These are phyloP conservation scores for Talaromyces marneffei DNA, from an alignment of 2,329 filamentous ascomycete genomes.

Conservation along the genomic window DNA sequence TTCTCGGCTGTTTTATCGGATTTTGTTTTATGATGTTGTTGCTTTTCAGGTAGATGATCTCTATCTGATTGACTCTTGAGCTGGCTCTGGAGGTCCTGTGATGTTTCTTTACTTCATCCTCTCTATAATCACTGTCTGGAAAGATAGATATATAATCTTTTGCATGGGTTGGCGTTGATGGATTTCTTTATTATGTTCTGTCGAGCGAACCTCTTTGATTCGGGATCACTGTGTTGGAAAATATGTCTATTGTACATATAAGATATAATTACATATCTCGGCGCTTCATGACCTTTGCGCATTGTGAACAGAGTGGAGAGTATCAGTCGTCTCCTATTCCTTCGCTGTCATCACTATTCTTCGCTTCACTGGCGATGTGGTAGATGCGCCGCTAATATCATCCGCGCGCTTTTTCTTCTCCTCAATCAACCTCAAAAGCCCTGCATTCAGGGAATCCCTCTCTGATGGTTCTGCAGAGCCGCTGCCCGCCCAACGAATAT, in stretches of 20 bases:
- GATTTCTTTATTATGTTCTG: neutral
- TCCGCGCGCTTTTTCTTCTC: conserved; percentile 28
- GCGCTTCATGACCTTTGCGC: neutral
- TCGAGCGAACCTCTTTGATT: neutral
- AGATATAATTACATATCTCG: conserved; percentile 12
- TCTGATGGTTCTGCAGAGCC: conserved; percentile 38
- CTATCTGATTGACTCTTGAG: conserved; percentile 12
- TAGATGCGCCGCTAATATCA: conserved; percentile 17
- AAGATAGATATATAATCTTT: conserved; percentile 4
- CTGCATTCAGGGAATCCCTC: conserved; percentile 39
- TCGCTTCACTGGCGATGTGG: conserved; percentile 15
- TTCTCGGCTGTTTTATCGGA: conserved; percentile 84
- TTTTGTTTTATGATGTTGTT: conserved; percentile 84
- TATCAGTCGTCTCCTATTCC: neutral
- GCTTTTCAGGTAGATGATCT: conserved; percentile 61
- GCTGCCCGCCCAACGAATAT: conserved; percentile 91
- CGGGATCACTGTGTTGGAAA: neutral
- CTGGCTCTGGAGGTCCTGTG: conserved; percentile 7
- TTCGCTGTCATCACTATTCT: conserved; percentile 10
- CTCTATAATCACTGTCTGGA: neutral
- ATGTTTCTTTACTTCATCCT: neutral
- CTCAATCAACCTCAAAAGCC: conserved; percentile 38
- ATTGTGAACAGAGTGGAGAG: neutral
- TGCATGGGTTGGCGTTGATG: conserved; percentile 9
- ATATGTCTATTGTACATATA: conserved; percentile 17